Percentiles rank a stretch among this genome's conserved stretches.
Conservation (phyloP, 306 rosid species). For the Trifolium repens region DNA sequence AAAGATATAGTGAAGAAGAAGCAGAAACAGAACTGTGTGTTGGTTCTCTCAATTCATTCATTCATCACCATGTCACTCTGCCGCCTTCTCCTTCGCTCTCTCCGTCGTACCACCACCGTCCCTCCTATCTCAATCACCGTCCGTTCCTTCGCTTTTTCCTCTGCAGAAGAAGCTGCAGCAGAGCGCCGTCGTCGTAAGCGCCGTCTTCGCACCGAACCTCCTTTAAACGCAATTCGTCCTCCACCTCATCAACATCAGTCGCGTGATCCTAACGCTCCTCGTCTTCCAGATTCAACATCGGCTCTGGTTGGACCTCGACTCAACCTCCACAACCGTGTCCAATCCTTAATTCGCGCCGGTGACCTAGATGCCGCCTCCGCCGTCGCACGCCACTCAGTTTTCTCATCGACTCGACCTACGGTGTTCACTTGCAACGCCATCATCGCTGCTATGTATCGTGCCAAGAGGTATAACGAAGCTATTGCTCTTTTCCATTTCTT, state of each 20-base stretch:
- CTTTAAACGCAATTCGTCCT: slow-evolving; percentile 80
- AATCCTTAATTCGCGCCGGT: slow-evolving; percentile 86
- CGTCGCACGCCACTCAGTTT: slow-evolving; percentile 79
- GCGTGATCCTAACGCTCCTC: slow-evolving; percentile 87
- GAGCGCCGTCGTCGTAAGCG: slow-evolving; percentile 93
- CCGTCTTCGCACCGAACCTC: slow-evolving; percentile 91
- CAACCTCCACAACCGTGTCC: slow-evolving; percentile 91
- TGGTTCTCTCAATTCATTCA: not conserved
- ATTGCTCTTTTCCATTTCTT: slow-evolving; percentile 81
- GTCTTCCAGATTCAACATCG: slow-evolving; percentile 87
- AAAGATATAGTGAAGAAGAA: not conserved
- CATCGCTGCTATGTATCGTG: slow-evolving; percentile 91
- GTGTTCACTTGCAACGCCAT: slow-evolving; percentile 98
- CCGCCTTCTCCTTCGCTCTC: slow-evolving; percentile 19
- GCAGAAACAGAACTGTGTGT: not conserved
- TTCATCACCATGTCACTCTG: not conserved
- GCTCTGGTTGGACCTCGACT: slow-evolving; percentile 82
- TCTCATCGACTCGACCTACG: slow-evolving; percentile 91
- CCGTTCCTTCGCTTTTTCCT: slow-evolving; percentile 41
- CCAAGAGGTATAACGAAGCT: slow-evolving; percentile 74
- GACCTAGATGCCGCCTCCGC: slow-evolving; percentile 90
- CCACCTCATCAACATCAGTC: slow-evolving; percentile 53
- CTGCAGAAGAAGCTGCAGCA: slow-evolving; percentile 96
- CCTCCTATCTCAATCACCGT: not conserved
- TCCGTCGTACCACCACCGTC: not conserved